Percentiles rank a stretch among this genome's conserved stretches.
These are phyloP conservation scores for Chalaropsis thielavioides DNA, from an alignment of 2,329 filamentous ascomycete genomes.

Conservation along the genomic window DNA sequence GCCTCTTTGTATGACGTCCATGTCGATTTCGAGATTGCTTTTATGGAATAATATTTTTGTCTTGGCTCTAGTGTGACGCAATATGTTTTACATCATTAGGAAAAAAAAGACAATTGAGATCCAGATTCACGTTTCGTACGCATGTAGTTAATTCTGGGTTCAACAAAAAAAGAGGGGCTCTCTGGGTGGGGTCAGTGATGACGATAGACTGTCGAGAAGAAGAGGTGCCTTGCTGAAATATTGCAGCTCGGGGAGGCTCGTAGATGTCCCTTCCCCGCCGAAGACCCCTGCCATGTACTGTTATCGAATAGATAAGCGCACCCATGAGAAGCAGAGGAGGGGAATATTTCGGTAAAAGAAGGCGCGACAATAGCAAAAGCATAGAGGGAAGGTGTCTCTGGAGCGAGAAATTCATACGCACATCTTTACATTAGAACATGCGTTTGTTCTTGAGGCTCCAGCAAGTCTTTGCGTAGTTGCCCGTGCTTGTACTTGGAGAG, in stretches of 20 bases:
- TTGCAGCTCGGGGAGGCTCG: not conserved
- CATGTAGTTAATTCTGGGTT: not conserved
- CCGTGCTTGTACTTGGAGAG: conserved; percentile 2
- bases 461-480: not conserved
- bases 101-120: not conserved
- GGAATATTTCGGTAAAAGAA: not conserved
- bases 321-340: not conserved
- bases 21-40: not conserved
- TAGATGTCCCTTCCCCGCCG: not conserved
- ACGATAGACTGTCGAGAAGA: not conserved
- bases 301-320: not conserved
- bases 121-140: not conserved
- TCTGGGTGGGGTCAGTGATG: not conserved
- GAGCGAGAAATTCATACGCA: not conserved
- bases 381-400: not conserved
- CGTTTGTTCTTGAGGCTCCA: not conserved
- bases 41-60: not conserved
- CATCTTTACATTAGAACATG: not conserved
- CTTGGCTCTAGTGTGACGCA: not conserved
- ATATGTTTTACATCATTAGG: not conserved
- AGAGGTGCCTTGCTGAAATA: not conserved
- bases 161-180: conserved; percentile 6
- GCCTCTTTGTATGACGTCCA: not conserved
- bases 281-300: not conserved
- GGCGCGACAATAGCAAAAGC: not conserved